Conservation (phyloP, 257 asterid genomes). For the Fraxinus anomala region DNA sequence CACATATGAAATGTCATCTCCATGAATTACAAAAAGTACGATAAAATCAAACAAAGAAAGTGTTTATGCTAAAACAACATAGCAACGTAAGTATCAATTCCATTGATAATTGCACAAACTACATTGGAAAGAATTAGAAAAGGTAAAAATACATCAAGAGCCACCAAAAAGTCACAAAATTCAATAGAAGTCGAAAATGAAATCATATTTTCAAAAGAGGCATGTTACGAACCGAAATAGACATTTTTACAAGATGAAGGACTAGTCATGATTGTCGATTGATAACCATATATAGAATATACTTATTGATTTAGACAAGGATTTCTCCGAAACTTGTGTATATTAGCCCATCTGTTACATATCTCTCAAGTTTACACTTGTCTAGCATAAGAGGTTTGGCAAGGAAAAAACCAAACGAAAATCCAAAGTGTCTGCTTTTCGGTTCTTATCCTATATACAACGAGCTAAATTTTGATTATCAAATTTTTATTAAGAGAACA, state of each 20-base stretch:
- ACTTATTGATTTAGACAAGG: not conserved
- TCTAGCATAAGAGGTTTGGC: not conserved
- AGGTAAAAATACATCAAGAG: not conserved
- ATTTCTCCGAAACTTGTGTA: not conserved
- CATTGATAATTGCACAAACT: not conserved
- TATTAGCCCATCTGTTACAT: not conserved
- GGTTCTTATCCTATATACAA: not conserved
- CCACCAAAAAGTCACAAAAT: not conserved
- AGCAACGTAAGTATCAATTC: not conserved
- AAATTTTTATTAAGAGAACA: not conserved
- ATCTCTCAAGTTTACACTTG: not conserved
- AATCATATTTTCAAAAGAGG: not conserved
- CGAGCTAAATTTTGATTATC: not conserved
- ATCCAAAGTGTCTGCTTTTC: not conserved
- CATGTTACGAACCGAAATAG: not conserved
- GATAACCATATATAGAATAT: not conserved
- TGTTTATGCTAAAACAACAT: not conserved
- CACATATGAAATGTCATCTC: not conserved
- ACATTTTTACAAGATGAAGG: not conserved
- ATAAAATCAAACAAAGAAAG: not conserved
- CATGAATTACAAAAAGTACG: not conserved
- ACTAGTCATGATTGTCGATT: not conserved
- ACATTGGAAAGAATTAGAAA: not conserved
- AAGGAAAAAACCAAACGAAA: not conserved
- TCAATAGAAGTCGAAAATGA: not conserved